Evolutionary conservation across 1,284 basidiomycete species (phyloP).

Genomic region (Pascua guehoae): DNA sequence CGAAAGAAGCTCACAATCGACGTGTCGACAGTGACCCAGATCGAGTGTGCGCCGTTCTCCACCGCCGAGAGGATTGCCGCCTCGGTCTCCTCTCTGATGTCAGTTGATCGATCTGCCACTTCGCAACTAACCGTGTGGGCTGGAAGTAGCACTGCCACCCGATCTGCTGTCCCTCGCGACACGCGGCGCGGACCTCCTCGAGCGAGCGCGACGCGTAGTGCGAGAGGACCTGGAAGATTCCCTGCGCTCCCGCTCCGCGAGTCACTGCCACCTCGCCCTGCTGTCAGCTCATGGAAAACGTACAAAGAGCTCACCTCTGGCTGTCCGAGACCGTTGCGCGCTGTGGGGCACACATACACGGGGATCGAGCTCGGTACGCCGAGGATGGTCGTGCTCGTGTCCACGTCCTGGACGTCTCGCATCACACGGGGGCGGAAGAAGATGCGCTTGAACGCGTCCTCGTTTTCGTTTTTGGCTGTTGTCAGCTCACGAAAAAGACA

Average conservation of each 20-base stretch:
- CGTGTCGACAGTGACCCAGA: slow-evolving; percentile 53
- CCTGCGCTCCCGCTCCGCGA: slow-evolving; percentile 45
- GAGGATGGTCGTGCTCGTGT: slow-evolving; percentile 69
- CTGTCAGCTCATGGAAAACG: slow-evolving; percentile 23
- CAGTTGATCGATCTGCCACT: neutral
- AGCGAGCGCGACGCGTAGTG: slow-evolving; percentile 49
- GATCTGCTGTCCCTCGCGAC: slow-evolving; percentile 29
- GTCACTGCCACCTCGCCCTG: slow-evolving; percentile 52
- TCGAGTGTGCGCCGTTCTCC: slow-evolving; percentile 43
- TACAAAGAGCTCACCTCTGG: slow-evolving; percentile 24
- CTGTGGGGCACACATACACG: slow-evolving; percentile 72
- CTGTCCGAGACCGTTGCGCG: slow-evolving; percentile 51
- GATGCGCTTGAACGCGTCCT: slow-evolving; percentile 67
- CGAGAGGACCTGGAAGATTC: slow-evolving; percentile 50
- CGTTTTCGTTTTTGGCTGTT: slow-evolving; percentile 57
- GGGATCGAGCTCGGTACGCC: slow-evolving; percentile 68
- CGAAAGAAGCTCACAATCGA: slow-evolving; percentile 31
- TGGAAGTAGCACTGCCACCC: slow-evolving; percentile 42
- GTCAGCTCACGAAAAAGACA: too few relatives aligned
- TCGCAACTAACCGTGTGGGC: slow-evolving; percentile 24
- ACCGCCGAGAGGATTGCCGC: slow-evolving; percentile 46
- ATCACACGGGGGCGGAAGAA: slow-evolving; percentile 78
- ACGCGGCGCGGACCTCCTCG: slow-evolving; percentile 50
- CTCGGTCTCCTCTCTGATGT: slow-evolving; percentile 41
- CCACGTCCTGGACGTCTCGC: slow-evolving; percentile 63